A percentile compares a stretch with the other conserved stretches of the same genome.
phyloP scores from a whole-genome alignment of 257 asterid genomes.

The Solanum appendiculatum region DNA sequence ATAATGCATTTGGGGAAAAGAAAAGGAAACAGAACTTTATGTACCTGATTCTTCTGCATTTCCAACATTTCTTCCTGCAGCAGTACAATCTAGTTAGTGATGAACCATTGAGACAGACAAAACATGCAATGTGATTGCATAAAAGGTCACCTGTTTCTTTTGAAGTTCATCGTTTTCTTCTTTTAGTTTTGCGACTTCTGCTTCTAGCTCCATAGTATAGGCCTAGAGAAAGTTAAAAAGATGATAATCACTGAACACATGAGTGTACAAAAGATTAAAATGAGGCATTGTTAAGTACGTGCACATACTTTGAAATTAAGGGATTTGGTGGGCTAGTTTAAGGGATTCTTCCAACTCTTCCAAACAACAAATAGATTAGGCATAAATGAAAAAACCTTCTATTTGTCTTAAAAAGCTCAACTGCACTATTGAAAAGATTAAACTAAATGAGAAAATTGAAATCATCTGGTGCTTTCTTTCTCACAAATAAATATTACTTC shows the following conservation, averaged over 20 bases:
- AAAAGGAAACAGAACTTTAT: background rate
- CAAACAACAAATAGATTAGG: background rate
- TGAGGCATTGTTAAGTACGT: background rate
- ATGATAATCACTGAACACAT: background rate
- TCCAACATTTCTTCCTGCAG: slow-evolving; percentile 31
- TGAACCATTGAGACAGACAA: background rate
- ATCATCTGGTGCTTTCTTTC: background rate
- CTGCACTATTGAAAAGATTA: background rate
- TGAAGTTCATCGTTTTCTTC: slow-evolving; percentile 69
- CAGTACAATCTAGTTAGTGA: background rate
- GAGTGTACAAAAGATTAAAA: background rate
- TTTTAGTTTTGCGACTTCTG: slow-evolving; percentile 79
- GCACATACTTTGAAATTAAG: background rate
- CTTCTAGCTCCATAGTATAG: slow-evolving; percentile 78
- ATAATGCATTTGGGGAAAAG: background rate
- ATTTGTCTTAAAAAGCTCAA: background rate
- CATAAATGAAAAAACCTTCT: background rate
- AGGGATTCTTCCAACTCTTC: background rate
- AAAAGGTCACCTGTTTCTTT: slow-evolving; percentile 52
- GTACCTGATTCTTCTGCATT: slow-evolving; percentile 49
- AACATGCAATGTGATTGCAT: background rate
- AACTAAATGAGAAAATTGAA: background rate
- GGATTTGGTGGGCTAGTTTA: background rate
- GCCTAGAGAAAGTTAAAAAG: slow-evolving; percentile 38
- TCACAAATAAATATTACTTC: background rate